These are phyloP conservation scores for Candolleomyces eurysporus DNA, from an alignment of 768 basidiomycete genomes.

Conservation along the genomic window DNA sequence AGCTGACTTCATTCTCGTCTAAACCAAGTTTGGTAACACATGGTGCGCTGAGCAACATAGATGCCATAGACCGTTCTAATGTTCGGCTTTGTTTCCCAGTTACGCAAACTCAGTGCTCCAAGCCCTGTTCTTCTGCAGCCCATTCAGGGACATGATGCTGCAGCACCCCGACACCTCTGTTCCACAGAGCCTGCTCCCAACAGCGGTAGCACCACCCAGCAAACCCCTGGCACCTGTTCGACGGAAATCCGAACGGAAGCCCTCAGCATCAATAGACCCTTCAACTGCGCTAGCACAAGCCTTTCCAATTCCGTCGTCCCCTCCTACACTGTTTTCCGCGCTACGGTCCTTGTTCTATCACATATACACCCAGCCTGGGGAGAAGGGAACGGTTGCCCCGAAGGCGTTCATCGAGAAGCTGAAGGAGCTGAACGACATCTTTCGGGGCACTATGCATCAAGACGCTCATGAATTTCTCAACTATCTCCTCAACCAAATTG, in stretches of 20 bases:
- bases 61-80: conserved; percentile 1
- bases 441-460: conserved; percentile 90
- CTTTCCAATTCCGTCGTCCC: conserved; percentile 52
- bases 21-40: conserved; percentile 86
- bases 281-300: conserved; percentile 27
- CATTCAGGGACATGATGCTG: conserved; percentile 89
- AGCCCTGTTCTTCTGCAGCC: conserved; percentile 91
- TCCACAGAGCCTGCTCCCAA: conserved; percentile 29
- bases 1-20: conserved; percentile 5
- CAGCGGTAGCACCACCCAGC: conserved; percentile 18
- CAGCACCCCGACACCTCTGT: conserved; percentile 57
- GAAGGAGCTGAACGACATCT: conserved; percentile 88
- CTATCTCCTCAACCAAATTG: conserved; percentile 87
- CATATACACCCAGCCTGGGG: conserved; percentile 75
- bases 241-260: conserved; percentile 59
- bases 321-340: conserved; percentile 85
- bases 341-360: conserved; percentile 87
- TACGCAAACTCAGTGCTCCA: conserved; percentile 99
- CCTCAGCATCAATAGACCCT: conserved; percentile 25
- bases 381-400: conserved; percentile 86
- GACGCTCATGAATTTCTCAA: conserved; percentile 99
- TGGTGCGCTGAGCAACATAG: conserved; percentile 54
- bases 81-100: conserved; percentile 40
- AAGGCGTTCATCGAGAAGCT: conserved; percentile 92
- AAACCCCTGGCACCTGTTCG: conserved; percentile 40